These are phyloP conservation scores for Voacanga thouarsii DNA, from an alignment of 257 asterid genomes.

Conservation along the genomic window DNA sequence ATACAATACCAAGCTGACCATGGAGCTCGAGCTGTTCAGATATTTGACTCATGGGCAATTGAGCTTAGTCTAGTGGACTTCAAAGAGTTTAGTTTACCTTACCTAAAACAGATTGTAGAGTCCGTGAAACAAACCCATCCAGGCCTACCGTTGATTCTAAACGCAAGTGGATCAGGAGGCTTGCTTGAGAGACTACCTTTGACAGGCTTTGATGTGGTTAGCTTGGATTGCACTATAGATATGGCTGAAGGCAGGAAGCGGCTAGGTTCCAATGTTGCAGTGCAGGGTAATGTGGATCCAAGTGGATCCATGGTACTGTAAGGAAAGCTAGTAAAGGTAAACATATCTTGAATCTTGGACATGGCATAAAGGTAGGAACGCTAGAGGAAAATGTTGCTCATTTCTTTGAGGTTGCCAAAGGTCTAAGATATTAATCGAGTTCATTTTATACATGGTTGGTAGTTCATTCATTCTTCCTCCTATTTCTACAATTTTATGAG, in stretches of 20 bases:
- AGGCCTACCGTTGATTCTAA: constrained; percentile 66
- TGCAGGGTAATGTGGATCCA: constrained; percentile 94
- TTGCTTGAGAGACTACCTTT: constrained; percentile 87
- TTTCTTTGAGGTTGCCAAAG: constrained; percentile 95
- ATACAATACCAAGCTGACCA: constrained; percentile 91
- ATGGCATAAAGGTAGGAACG: constrained; percentile 91
- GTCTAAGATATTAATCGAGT: constrained; percentile 54
- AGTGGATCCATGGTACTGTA: constrained; percentile 88
- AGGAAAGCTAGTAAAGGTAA: constrained; percentile 88
- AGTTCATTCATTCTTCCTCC: neutral
- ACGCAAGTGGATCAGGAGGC: constrained; percentile 99
- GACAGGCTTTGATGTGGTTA: constrained; percentile 88
- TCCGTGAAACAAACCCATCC: constrained; percentile 82
- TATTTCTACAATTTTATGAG: constrained; percentile 3
- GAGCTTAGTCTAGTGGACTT: constrained; percentile 94
- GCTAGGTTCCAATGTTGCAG: constrained; percentile 73
- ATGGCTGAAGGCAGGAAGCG: constrained; percentile 95
- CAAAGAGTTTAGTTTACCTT: constrained; percentile 94
- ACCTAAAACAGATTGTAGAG: constrained; percentile 73
- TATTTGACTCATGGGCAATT: constrained; percentile 99
- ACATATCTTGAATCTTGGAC: constrained; percentile 95
- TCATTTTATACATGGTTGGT: neutral
- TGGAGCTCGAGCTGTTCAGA: constrained; percentile 98
- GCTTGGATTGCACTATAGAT: constrained; percentile 98
- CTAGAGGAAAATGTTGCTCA: constrained; percentile 98